Conservation (phyloP, 139 green algal genomes). For the Chlorella sp. region DNA sequence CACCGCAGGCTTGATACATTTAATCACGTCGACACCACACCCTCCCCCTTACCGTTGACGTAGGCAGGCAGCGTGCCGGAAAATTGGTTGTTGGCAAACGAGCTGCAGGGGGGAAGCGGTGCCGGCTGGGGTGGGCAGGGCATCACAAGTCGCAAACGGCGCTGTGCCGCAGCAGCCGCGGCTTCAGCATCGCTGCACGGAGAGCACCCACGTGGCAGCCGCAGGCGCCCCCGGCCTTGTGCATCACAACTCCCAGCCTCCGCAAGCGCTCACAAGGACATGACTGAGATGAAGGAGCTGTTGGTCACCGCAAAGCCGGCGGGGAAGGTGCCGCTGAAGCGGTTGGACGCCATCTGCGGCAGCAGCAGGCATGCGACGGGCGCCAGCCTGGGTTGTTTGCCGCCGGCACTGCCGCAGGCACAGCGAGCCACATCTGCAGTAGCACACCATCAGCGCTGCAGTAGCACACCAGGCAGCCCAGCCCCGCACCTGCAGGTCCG, state of each 20-base stretch:
- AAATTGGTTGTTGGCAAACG: conserved; percentile 27
- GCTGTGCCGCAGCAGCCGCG: no score
- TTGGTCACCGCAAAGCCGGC: conserved; percentile 15
- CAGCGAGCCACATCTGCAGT: no score
- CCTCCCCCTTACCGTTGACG: conserved; percentile 11
- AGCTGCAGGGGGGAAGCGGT: conserved; percentile 39
- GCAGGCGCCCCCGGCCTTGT: no score
- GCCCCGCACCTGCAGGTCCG: conserved; percentile 8
- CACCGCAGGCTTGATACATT: no score
- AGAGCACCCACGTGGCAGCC: no score
- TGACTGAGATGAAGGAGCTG: conserved; percentile 6
- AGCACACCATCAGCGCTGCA: no score
- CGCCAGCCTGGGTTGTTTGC: no score
- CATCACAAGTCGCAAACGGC: background rate
- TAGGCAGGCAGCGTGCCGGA: conserved; percentile 4
- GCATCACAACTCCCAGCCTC: no score
- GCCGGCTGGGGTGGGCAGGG: conserved; percentile 54
- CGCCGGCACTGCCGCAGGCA: no score
- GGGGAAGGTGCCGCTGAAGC: conserved; percentile 13
- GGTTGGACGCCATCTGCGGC: conserved; percentile 22
- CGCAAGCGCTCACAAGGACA: conserved; percentile 20
- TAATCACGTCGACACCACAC: no score
- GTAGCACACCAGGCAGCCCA: no score
- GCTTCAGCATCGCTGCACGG: no score
- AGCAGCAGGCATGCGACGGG: background rate